Percentiles rank a stretch among this genome's conserved stretches.
phyloP scores from a whole-genome alignment of 2,329 filamentous ascomycete species.

The Stagonosporopsis cucurbitacearum region DNA sequence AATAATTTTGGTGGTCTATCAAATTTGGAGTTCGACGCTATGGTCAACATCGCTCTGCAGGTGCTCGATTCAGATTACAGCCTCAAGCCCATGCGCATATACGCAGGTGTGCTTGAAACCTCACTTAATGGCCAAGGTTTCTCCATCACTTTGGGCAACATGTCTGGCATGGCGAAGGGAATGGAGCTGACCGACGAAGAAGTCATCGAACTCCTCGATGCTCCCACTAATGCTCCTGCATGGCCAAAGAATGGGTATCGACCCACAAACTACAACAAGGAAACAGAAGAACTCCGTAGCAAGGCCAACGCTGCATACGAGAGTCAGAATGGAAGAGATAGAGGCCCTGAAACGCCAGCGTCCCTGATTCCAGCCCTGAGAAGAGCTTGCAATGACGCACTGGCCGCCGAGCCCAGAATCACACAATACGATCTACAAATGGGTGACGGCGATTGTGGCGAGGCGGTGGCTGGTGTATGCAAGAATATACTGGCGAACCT shows the following conservation, averaged over 20 bases:
- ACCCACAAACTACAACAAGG: constrained; percentile 33
- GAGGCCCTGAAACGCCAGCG: constrained; percentile 50
- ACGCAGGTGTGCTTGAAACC: constrained; percentile 59
- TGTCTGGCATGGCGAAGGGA: constrained; percentile 54
- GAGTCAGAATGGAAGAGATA: constrained; percentile 23
- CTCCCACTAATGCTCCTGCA: constrained; percentile 58
- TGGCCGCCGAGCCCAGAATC: constrained; percentile 67
- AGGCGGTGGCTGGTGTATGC: constrained; percentile 69
- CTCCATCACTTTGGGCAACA: constrained; percentile 62
- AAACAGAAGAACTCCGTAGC: constrained; percentile 35
- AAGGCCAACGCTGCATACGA: constrained; percentile 39
- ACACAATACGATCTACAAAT: constrained; percentile 79
- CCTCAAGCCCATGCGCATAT: constrained; percentile 57
- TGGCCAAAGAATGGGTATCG: constrained; percentile 59
- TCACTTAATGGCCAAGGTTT: constrained; percentile 64
- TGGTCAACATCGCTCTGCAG: constrained; percentile 52
- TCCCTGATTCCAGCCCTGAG: constrained; percentile 50
- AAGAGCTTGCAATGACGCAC: constrained; percentile 55
- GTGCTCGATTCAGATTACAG: constrained; percentile 56
- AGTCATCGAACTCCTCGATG: constrained; percentile 57
- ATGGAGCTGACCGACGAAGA: constrained; percentile 50
- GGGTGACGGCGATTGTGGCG: constrained; percentile 88
- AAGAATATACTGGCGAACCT: constrained; percentile 58
- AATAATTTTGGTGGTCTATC: constrained; percentile 60
- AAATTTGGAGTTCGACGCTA: constrained; percentile 56